Evolutionary conservation across 805 yeast genomes (phyloP).

Genomic region (Candida boleticola): DNA sequence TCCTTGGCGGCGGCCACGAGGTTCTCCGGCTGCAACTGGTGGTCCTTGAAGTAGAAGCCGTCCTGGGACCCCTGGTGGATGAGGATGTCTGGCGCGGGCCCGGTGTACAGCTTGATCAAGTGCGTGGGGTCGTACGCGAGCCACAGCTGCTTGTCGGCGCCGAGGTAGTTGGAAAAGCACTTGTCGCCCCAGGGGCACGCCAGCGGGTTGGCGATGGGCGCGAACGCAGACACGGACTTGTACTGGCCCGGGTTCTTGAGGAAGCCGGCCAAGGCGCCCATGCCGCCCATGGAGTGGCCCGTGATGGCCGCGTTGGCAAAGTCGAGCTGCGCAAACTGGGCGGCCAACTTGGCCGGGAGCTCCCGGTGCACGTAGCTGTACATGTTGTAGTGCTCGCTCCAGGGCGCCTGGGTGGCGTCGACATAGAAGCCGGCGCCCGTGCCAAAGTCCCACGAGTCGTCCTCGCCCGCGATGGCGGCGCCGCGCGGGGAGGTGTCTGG

Average conservation of each 20-base stretch:
- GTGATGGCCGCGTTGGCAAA: conserved; percentile 67
- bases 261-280: conserved; percentile 75
- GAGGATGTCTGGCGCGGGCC: conserved; percentile 57
- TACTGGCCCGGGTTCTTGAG: conserved; percentile 70
- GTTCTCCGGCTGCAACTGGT: conserved; percentile 74
- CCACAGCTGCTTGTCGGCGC: conserved; percentile 63
- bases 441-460: conserved; percentile 87
- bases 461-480: conserved; percentile 70
- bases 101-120: conserved; percentile 56
- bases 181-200: conserved; percentile 85
- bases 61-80: conserved; percentile 84
- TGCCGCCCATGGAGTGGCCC: conserved; percentile 99
- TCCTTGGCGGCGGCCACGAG: conserved; percentile 60
- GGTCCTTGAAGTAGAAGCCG: conserved; percentile 57
- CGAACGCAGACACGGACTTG: conserved; percentile 81
- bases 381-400: conserved; percentile 77
- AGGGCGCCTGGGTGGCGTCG: conserved; percentile 75
- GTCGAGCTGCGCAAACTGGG: conserved; percentile 50
- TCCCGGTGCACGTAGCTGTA: conserved; percentile 78
- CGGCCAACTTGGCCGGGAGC: conserved; percentile 52
- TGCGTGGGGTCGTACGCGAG: conserved; percentile 78
- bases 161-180: conserved; percentile 77
- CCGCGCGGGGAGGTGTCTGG: conserved; percentile 99
- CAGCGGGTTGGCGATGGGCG: conserved; percentile 84
- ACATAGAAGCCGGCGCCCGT: conserved; percentile 94